These are phyloP conservation scores for Ceratocystis cubensis DNA, from an alignment of 2,329 filamentous ascomycete genomes.

Conservation along the genomic window DNA sequence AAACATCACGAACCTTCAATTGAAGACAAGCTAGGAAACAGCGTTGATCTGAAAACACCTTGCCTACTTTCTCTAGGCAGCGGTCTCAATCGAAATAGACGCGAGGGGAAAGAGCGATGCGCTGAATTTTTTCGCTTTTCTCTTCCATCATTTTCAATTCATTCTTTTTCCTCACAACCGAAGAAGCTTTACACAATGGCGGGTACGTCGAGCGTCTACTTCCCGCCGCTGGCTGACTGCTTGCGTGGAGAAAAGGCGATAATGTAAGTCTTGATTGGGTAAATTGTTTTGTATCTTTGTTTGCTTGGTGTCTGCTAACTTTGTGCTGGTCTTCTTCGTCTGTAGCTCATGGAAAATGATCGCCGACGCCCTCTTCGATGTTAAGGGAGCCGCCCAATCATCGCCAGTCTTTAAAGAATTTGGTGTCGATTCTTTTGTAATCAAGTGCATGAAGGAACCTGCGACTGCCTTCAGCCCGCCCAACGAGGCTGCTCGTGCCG, in stretches of 20 bases:
- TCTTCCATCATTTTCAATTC: background rate
- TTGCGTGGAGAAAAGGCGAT: conserved; percentile 68
- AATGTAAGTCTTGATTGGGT: conserved; percentile 47
- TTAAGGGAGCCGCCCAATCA: conserved; percentile 41
- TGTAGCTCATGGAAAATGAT: conserved; percentile 50
- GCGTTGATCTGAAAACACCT: background rate
- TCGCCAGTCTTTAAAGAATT: conserved; percentile 51
- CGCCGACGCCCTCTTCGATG: conserved; percentile 44
- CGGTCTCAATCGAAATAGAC: too few species aligned
- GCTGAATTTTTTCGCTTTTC: background rate
- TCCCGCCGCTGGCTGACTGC: conserved; percentile 75
- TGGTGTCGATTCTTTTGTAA: conserved; percentile 56
- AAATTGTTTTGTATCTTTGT: background rate
- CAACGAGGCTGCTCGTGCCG: conserved; percentile 51
- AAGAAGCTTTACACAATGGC: conserved; percentile 41
- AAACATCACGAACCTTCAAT: conserved; percentile 12
- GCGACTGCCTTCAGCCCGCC: conserved; percentile 52
- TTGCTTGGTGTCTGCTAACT: too few species aligned
- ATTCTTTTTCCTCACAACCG: background rate
- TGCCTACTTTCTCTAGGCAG: background rate
- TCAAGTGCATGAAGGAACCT: conserved; percentile 55
- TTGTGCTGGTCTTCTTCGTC: background rate
- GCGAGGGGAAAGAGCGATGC: conserved; percentile 6
- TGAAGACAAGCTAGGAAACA: background rate
- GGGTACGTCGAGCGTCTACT: conserved; percentile 59